phyloP scores from a whole-genome alignment of 228 moss, liverwort and hornwort genomes.

The Sphagnum magellanicum region DNA sequence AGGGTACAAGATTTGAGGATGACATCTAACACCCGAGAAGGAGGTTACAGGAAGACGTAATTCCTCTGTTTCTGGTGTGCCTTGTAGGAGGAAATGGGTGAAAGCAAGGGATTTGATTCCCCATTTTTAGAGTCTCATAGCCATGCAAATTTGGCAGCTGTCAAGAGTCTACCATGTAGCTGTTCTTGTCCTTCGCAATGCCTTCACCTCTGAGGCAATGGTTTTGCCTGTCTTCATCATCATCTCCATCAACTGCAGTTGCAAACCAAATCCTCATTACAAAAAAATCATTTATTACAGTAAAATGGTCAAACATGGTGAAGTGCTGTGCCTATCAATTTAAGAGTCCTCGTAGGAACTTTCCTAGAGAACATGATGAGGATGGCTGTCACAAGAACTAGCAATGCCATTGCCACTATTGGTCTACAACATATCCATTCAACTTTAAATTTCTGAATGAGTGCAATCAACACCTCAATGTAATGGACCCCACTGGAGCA shows the following conservation, averaged over 20 bases:
- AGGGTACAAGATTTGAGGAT: no score
- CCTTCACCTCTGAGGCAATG: conserved; percentile 16
- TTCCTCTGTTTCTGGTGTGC: no score
- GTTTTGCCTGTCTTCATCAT: conserved; percentile 11
- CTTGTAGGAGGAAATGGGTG: no score
- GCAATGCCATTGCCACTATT: background rate
- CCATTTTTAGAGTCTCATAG: no score
- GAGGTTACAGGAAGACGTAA: no score
- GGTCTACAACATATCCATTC: background rate
- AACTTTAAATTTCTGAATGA: background rate
- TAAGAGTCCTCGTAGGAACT: no score
- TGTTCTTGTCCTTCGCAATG: conserved; percentile 51
- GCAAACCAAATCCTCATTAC: background rate
- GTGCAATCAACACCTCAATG: background rate
- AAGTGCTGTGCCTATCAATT: no score
- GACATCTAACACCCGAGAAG: no score
- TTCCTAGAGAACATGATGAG: no score
- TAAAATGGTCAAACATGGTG: background rate
- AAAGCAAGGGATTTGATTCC: no score
- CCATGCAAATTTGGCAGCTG: no score
- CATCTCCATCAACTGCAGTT: background rate
- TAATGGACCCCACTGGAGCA: no score
- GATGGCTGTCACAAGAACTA: background rate
- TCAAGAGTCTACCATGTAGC: conserved; percentile 32
- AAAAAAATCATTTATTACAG: background rate